Base-by-base conservation (phyloP, 2,329 filamentous ascomycete genomes). In the Xylariaceae sp. region DNA sequence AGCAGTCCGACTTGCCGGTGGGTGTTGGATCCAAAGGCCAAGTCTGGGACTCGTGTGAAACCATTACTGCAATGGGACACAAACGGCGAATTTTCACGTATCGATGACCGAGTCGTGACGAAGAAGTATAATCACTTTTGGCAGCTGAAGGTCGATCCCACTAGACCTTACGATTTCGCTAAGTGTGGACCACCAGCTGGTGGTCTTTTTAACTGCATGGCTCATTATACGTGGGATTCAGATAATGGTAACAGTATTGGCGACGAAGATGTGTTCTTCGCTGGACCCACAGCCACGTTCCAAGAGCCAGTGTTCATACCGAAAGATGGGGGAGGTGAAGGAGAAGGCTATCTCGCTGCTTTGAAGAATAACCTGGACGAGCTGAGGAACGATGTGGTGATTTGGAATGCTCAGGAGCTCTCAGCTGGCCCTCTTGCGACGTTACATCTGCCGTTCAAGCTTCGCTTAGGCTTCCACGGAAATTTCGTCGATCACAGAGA, bases 271-370 rank as follows among this genome's bases (percentile, higher is more conserved):
- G 67, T 73, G 11, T 79, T 70, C 58, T 78, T 72, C 50, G 69
- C 74, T 0, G 75, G 76, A 0, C 68, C 65, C 4, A 76, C 71
- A 1, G 70, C 69, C 22, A 76, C 75, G 0, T 76, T 80, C 54
- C 78, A 81, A 60, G 79, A 82, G 55, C 78, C 79, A 0, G 73
- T 76, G 0, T 82, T 82, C 51, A 74, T 81, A 12, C 78, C 79
- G 0, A 66, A 68, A 31, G 62, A 69, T 2, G 68, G 67, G 17
- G 70, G 66, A 0, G 64, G 50, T 19, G 56, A 81, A 57, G 78
- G 76, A 0, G 76, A 81, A 47, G 78, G 78, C 1, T 80, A 78
- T 56, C 69, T 72, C 57, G 71, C 79, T 33, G 74, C 74, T 17
- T 67, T 76, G 46, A 63, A 75, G 39, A 76, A 77, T 55, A 69